Base-by-base conservation (phyloP, 2,329 filamentous ascomycete species). In the Arthrinium puccinioides region DNA sequence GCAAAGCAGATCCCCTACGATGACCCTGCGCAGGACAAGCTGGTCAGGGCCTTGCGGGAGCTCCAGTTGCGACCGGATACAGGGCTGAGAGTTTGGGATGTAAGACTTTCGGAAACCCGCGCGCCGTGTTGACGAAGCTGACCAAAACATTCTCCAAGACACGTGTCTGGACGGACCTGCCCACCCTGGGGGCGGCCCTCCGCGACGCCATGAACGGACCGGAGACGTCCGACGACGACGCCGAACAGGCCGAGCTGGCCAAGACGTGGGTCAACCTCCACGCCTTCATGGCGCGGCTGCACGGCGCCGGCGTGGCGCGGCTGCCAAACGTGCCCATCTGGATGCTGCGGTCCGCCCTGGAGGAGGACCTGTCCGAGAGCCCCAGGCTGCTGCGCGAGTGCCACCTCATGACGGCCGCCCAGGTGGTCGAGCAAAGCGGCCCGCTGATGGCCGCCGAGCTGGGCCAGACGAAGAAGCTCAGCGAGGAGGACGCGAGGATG, bases 361-460 rank as follows among this genome's bases (percentile, higher is more conserved):
- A 57, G 35, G 38, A 52, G 30, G 39, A 50, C 8, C 16, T 32
- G 8, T 20, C 37, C 3, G 18, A 39, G 2, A 21, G 24, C 6
- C 37, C 28, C 9, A 29, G 27, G 13, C 36, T 24, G 8, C 14
- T 48, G 6, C 23, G 34, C 19, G 47, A 56, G 10, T 43, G 40
- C 7, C 43, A 40, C 7, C 36, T 57, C 11, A 39, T 41, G 26
- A 41, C 38, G 1, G 54, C 53, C 5, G 50, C 53, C 4, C 38
- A 51, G 41, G 51, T 53, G 38, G 46, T 56, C 37, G 53, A 54
- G 32, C 51, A 52, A 32, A 45, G 47, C 1, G 53, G 54, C 13
- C 46, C 48, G 23, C 18, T 36, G 3, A 38, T 51, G 9, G 33
- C 55, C 5, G 40, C 46, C 9, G 15, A 34, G 9, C 21, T 57